Percentiles rank a stretch among this genome's conserved stretches.
Evolutionary conservation across 441 rosid species (phyloP).

Genomic region (Macaranga tanarius): DNA sequence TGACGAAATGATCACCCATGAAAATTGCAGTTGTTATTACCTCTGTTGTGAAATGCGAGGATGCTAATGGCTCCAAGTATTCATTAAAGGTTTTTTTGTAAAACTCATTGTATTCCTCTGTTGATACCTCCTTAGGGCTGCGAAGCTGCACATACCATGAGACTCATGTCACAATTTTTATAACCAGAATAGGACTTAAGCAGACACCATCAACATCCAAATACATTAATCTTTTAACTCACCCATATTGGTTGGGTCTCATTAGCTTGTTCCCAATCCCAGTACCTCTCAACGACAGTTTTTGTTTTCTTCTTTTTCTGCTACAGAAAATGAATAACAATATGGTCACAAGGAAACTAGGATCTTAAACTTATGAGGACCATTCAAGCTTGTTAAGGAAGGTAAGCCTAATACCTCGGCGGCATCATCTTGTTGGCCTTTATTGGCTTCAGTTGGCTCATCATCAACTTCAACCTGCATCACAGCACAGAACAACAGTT

Average conservation of each 20-base stretch:
- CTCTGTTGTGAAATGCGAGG: conserved; percentile 97
- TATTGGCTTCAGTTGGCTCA: conserved; percentile 75
- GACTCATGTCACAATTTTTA: conserved; percentile 10
- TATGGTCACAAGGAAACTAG: neutral
- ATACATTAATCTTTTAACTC: conserved; percentile 27
- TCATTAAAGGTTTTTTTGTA: conserved; percentile 84
- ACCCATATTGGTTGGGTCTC: conserved; percentile 98
- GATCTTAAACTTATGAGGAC: neutral
- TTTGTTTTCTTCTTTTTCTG: conserved; percentile 92
- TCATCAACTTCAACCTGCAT: conserved; percentile 92
- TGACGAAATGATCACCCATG: neutral
- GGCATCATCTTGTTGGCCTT: conserved; percentile 51
- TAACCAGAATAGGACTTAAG: conserved; percentile 4
- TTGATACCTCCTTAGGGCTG: conserved; percentile 80
- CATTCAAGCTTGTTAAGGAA: neutral
- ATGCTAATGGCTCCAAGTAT: conserved; percentile 88
- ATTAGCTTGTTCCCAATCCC: conserved; percentile 96
- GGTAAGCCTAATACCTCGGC: conserved; percentile 50
- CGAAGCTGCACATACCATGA: conserved; percentile 60
- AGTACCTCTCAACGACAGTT: conserved; percentile 81
- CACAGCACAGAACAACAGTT: conserved; percentile 5
- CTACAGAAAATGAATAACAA: conserved; percentile 16
- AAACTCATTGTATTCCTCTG: conserved; percentile 88
- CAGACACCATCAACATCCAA: conserved; percentile 5
- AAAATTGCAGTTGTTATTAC: conserved; percentile 32